A percentile compares a stretch with the other conserved stretches of the same genome.
phyloP scores from a whole-genome alignment of 306 rosid genomes.

The Crotalaria pallida region DNA sequence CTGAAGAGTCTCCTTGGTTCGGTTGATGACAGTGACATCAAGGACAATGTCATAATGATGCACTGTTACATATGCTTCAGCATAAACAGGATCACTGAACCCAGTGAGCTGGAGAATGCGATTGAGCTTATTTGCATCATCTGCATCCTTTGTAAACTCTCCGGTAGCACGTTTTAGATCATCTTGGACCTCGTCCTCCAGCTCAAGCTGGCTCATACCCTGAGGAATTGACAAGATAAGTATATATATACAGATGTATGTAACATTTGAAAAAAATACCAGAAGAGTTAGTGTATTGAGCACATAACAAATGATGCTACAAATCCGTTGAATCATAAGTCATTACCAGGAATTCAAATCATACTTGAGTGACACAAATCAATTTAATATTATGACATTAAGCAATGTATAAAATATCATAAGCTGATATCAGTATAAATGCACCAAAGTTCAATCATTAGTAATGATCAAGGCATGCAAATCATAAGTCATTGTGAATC shows the following conservation, averaged over 20 bases:
- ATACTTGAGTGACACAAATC: neutral
- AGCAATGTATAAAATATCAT: constrained; percentile 1
- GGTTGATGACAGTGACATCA: constrained; percentile 93
- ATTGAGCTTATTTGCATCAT: constrained; percentile 88
- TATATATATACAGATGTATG: neutral
- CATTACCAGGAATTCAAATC: neutral
- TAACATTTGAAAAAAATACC: neutral
- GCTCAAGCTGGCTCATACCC: constrained; percentile 99
- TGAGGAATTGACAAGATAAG: constrained; percentile 28
- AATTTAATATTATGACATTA: neutral
- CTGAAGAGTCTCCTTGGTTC: constrained; percentile 95
- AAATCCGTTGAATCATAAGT: neutral
- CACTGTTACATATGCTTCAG: constrained; percentile 96
- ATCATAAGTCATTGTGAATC: too few relatives aligned
- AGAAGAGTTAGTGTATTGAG: neutral
- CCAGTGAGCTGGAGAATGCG: constrained; percentile 99
- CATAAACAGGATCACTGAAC: constrained; percentile 98
- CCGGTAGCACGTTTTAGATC: constrained; percentile 99
- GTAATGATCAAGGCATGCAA: too few relatives aligned
- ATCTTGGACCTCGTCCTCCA: constrained; percentile 97
- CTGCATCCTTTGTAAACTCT: constrained; percentile 80
- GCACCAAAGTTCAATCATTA: neutral
- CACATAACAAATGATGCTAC: neutral
- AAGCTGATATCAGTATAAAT: neutral
- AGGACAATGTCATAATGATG: constrained; percentile 96